Evolutionary conservation across 2,329 filamentous ascomycete species (phyloP).

Genomic region (Ilyonectria robusta): DNA sequence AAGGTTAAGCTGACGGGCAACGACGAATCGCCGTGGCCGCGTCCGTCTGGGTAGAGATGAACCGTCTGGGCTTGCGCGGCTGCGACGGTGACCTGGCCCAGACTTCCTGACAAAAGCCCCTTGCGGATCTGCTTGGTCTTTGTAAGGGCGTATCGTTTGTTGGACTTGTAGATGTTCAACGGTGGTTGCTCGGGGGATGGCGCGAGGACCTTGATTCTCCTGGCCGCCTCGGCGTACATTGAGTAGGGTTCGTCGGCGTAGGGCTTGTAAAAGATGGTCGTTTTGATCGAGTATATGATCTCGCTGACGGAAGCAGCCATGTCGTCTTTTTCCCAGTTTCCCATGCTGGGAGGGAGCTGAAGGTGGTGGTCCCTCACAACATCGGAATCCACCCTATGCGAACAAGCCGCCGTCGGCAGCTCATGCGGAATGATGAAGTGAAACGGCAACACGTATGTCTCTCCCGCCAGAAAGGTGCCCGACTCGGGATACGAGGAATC

Average conservation of each 20-base stretch:
- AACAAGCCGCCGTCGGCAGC: background rate
- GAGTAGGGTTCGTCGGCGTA: background rate
- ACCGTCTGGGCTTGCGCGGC: background rate
- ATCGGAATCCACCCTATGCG: background rate
- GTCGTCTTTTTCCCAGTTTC: background rate
- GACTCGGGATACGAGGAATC: background rate
- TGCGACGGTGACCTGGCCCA: slow-evolving; percentile 1
- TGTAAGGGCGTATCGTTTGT: background rate
- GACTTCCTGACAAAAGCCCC: background rate
- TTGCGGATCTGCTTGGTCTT: background rate
- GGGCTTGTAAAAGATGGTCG: background rate
- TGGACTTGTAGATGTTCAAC: background rate
- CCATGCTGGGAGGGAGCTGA: background rate
- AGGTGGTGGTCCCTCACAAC: background rate
- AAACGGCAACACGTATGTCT: background rate
- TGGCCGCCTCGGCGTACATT: background rate
- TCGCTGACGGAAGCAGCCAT: background rate
- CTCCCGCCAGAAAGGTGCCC: background rate
- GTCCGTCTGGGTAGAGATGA: background rate
- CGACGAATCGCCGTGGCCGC: background rate
- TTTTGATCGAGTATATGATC: background rate
- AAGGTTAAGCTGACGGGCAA: slow-evolving; percentile 1
- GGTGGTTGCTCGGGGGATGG: slow-evolving; percentile 6
- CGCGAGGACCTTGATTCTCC: background rate
- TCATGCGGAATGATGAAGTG: slow-evolving; percentile 2